Conservation (phyloP, 2,329 filamentous ascomycete species). For the Aspergillus viridinutans region DNA sequence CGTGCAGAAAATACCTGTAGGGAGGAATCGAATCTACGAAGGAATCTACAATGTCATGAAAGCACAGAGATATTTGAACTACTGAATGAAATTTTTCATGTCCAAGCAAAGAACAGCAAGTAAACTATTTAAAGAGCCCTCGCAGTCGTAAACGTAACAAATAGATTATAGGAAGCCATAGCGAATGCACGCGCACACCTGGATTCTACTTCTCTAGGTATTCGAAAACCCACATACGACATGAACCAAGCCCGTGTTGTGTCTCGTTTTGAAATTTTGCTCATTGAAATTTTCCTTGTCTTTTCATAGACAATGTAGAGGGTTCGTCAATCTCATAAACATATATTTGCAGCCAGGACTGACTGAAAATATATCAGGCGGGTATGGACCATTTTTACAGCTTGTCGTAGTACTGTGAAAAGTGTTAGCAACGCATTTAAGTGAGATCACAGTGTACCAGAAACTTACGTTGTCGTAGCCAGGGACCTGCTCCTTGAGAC, state of each 20-base stretch:
- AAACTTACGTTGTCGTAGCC: conserved; percentile 89
- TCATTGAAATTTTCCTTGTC: conserved; percentile 16
- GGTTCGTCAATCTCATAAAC: conserved; percentile 43
- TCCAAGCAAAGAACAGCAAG: conserved; percentile 25
- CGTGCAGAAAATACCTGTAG: no score
- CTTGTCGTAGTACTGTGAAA: conserved; percentile 91
- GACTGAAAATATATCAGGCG: conserved; percentile 40
- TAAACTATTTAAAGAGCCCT: conserved; percentile 22
- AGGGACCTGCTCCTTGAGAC: conserved; percentile 94
- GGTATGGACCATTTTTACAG: conserved; percentile 62
- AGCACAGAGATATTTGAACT: conserved; percentile 4
- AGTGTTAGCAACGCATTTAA: conserved; percentile 15
- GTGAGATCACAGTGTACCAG: not conserved
- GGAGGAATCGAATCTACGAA: not conserved
- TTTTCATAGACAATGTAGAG: conserved; percentile 32
- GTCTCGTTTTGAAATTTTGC: conserved; percentile 26
- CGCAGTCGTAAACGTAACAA: conserved; percentile 28
- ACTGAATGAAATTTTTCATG: conserved; percentile 28
- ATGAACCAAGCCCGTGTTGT: conserved; percentile 23
- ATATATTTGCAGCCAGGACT: conserved; percentile 33
- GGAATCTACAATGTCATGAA: not conserved
- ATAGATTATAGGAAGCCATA: conserved; percentile 23
- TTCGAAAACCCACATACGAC: conserved; percentile 28
- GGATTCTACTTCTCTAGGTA: conserved; percentile 30
- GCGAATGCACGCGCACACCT: conserved; percentile 25